phyloP scores from a whole-genome alignment of 1,139 yeast species.

The Sugiyamaella castrensis region DNA sequence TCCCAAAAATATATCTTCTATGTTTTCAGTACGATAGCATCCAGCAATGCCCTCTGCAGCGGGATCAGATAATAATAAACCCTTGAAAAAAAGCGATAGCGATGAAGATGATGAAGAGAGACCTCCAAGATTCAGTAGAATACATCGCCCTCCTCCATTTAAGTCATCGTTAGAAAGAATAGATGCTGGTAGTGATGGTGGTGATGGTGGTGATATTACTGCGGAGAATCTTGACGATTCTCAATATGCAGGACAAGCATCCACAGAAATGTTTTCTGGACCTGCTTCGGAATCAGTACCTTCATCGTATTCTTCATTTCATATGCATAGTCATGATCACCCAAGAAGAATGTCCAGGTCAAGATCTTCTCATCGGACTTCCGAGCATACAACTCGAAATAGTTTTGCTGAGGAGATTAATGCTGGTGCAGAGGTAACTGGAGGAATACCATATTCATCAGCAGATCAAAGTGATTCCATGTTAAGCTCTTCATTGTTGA shows the following conservation, averaged over 20 bases:
- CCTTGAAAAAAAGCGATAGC: background rate
- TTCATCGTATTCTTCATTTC: constrained; percentile 84
- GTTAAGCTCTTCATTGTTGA: constrained; percentile 11
- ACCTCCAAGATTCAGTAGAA: constrained; percentile 5
- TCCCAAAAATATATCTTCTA: background rate
- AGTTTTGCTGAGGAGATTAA: constrained; percentile 14
- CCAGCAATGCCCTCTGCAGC: background rate
- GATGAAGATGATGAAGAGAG: constrained; percentile 4
- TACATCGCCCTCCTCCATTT: background rate
- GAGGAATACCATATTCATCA: background rate
- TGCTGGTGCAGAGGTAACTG: background rate
- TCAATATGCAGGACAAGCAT: constrained; percentile 36
- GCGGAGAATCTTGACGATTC: constrained; percentile 15
- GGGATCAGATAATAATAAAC: no score
- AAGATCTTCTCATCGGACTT: constrained; percentile 26
- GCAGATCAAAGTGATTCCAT: constrained; percentile 4
- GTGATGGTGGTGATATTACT: background rate
- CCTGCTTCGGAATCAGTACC: constrained; percentile 89
- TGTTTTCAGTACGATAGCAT: constrained; percentile 2
- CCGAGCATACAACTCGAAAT: constrained; percentile 11
- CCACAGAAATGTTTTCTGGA: constrained; percentile 79
- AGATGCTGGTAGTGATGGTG: background rate
- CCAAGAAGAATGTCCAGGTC: constrained; percentile 39
- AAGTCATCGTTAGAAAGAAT: background rate
- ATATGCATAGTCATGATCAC: constrained; percentile 73